Evolutionary conservation across 2,329 filamentous ascomycete species (phyloP).

Genomic region (Cadophora sp.): DNA sequence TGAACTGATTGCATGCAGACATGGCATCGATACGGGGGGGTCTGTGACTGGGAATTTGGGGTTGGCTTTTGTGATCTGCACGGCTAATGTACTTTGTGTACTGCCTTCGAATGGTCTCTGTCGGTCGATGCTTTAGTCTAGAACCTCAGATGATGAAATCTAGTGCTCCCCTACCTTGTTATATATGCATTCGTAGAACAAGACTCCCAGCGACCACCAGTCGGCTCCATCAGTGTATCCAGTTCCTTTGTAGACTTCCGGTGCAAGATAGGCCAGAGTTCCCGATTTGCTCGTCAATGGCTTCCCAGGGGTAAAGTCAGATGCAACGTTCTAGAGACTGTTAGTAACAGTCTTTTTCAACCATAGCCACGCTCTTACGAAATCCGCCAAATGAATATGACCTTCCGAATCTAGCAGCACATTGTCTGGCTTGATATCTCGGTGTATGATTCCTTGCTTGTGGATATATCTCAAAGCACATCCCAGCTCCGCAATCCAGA

Average conservation of each 20-base stretch:
- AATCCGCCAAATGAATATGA: slow-evolving; percentile 97
- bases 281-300: slow-evolving; percentile 94
- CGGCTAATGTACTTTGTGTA: slow-evolving; percentile 80
- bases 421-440: slow-evolving; percentile 92
- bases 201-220: slow-evolving; percentile 97
- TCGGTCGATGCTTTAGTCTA: slow-evolving; percentile 21
- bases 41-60: slow-evolving; percentile 92
- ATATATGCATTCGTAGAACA: slow-evolving; percentile 99
- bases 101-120: slow-evolving; percentile 93
- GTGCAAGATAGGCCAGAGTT: slow-evolving; percentile 92
- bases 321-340: slow-evolving; percentile 83
- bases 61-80: slow-evolving; percentile 79
- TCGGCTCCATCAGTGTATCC: slow-evolving; percentile 92
- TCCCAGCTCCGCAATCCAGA: slow-evolving; percentile 95
- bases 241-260: slow-evolving; percentile 90
- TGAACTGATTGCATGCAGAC: slow-evolving; percentile 85
- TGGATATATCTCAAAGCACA: slow-evolving; percentile 91
- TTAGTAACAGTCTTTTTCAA: slow-evolving; percentile 44
- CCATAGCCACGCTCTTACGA: slow-evolving; percentile 64
- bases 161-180: slow-evolving; percentile 72
- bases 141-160: background rate
- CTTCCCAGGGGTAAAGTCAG: slow-evolving; percentile 84
- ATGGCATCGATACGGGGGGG: slow-evolving; percentile 86
- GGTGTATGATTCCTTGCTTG: slow-evolving; percentile 84
- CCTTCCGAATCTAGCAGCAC: slow-evolving; percentile 87